phyloP scores from a whole-genome alignment of 2,329 filamentous ascomycete species.

The Verticillium klebahnii region DNA sequence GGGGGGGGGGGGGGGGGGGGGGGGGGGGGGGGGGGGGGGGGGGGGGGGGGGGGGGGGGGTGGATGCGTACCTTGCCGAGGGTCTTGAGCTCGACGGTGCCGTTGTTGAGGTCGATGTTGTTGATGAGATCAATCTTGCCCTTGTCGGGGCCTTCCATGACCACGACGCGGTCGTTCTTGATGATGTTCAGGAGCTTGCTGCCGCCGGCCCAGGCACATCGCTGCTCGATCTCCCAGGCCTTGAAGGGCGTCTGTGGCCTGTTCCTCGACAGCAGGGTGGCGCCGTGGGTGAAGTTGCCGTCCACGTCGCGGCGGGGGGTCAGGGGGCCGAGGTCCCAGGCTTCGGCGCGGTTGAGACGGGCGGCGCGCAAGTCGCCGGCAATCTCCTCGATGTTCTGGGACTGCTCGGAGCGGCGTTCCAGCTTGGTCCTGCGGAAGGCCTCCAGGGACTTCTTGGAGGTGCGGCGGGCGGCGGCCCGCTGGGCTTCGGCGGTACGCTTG shows the following conservation, averaged over 20 bases:
- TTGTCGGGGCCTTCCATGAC: slow-evolving; percentile 72
- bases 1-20: too few species aligned
- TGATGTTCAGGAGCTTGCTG: slow-evolving; percentile 55
- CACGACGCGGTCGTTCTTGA: slow-evolving; percentile 73
- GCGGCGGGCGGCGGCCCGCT: slow-evolving; percentile 56
- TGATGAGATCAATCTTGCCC: slow-evolving; percentile 77
- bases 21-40: too few species aligned
- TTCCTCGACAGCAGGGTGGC: slow-evolving; percentile 26
- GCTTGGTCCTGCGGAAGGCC: slow-evolving; percentile 20
- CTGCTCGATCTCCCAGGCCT: slow-evolving; percentile 30
- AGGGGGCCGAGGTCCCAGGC: slow-evolving; percentile 76
- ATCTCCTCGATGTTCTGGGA: slow-evolving; percentile 29
- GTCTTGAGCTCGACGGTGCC: slow-evolving; percentile 59
- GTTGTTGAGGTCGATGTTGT: slow-evolving; percentile 44
- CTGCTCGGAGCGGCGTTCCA: slow-evolving; percentile 26
- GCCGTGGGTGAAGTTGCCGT: slow-evolving; percentile 54
- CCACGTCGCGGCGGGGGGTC: slow-evolving; percentile 71
- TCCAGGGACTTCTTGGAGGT: slow-evolving; percentile 33
- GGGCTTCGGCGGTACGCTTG: slow-evolving; percentile 60
- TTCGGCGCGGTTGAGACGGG: slow-evolving; percentile 56
- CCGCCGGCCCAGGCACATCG: slow-evolving; percentile 53
- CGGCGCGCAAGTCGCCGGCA: slow-evolving; percentile 18
- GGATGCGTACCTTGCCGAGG: slow-evolving; percentile 55
- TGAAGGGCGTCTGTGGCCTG: slow-evolving; percentile 27
- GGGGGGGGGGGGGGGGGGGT: too few species aligned